These are phyloP conservation scores for Boletus hoseneyae DNA, from an alignment of 1,284 basidiomycete species.

Conservation along the genomic window DNA sequence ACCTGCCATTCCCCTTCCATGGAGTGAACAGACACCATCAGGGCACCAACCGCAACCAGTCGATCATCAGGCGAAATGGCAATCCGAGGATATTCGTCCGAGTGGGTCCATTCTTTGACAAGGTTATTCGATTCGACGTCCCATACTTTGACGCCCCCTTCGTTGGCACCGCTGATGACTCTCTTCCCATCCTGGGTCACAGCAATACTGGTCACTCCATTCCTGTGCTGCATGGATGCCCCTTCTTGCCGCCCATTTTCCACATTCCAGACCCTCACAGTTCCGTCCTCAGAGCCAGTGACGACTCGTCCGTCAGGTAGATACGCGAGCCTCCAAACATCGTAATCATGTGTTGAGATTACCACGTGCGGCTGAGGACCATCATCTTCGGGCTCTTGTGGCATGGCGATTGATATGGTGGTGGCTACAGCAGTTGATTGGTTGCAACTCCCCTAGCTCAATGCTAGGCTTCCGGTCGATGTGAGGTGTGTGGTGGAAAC, in stretches of 20 bases:
- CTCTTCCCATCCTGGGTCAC: conserved; percentile 5
- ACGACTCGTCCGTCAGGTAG: too few species aligned
- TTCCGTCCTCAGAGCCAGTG: too few species aligned
- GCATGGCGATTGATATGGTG: too few species aligned
- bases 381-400: too few species aligned
- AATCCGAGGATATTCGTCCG: not conserved
- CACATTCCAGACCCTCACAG: conserved; percentile 1
- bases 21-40: not conserved
- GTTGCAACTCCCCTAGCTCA: too few species aligned
- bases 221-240: not conserved
- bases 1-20: not conserved
- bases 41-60: not conserved
- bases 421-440: too few species aligned
- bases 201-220: rapidly evolving
- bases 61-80: conserved; percentile 6
- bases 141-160: conserved; percentile 6
- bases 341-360: too few species aligned
- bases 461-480: too few species aligned
- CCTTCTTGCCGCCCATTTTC: conserved; percentile 2
- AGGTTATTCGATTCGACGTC: not conserved
- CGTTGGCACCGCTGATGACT: not conserved
- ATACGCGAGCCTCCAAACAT: too few species aligned
- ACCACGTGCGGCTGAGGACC: too few species aligned
- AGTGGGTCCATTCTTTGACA: not conserved
- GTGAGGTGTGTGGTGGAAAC: too few species aligned